phyloP scores from a whole-genome alignment of 805 yeast species.

The Yamadazyma phyllophila region DNA sequence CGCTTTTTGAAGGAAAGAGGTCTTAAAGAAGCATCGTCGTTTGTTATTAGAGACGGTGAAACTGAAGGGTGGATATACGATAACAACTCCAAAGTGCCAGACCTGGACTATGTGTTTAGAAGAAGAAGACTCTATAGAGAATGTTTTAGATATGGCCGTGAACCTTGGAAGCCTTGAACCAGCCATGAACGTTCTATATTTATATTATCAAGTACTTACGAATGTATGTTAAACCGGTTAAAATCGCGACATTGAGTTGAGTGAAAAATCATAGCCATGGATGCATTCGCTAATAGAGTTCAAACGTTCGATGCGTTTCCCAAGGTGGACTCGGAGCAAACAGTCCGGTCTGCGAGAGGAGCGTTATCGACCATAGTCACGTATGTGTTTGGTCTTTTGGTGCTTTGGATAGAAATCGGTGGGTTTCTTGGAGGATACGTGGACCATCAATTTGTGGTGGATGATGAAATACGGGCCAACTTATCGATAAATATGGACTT shows the following conservation, averaged over 20 bases:
- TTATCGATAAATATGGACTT: slow-evolving; percentile 76
- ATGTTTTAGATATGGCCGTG: slow-evolving; percentile 44
- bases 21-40: slow-evolving; percentile 17
- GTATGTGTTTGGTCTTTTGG: slow-evolving; percentile 57
- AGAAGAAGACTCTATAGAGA: slow-evolving; percentile 56
- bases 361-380: slow-evolving; percentile 69
- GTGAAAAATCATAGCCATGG: slow-evolving; percentile 23
- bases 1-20: slow-evolving; percentile 53
- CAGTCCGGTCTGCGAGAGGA: slow-evolving; percentile 74
- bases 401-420: slow-evolving; percentile 84
- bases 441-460: slow-evolving; percentile 77
- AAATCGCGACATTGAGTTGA: not conserved
- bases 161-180: slow-evolving; percentile 14
- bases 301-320: slow-evolving; percentile 48
- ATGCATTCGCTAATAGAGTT: slow-evolving; percentile 36
- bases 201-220: not conserved
- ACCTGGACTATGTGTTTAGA: slow-evolving; percentile 47
- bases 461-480: slow-evolving; percentile 52
- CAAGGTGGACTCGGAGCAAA: slow-evolving; percentile 50
- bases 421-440: slow-evolving; percentile 79
- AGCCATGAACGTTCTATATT: not conserved
- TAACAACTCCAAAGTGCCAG: slow-evolving; percentile 16
- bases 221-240: not conserved
- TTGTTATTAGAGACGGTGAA: slow-evolving; percentile 24
- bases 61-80: slow-evolving; percentile 55